phyloP scores from a whole-genome alignment of 75 land plant genomes.

The Cryptomeria japonica region DNA sequence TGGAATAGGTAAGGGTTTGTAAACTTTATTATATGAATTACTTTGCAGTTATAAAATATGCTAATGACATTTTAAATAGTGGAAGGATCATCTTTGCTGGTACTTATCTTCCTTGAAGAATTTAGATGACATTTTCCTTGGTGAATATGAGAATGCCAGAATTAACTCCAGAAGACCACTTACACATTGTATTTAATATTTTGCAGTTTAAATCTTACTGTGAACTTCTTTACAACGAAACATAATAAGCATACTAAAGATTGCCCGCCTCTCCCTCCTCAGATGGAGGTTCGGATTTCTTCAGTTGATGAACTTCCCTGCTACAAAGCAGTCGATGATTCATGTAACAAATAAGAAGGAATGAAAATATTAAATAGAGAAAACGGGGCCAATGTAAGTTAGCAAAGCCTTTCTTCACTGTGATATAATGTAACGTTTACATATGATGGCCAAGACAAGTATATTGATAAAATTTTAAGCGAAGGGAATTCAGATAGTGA shows the following conservation, averaged over 20 bases:
- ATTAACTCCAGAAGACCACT: neutral
- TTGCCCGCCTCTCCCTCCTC: conserved; percentile 74
- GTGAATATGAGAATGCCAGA: neutral
- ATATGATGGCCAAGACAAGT: neutral
- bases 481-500: neutral
- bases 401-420: neutral
- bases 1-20: conserved; percentile 60
- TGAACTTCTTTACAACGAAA: conserved; percentile 89
- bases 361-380: neutral
- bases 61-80: neutral
- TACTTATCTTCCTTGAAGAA: neutral
- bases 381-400: neutral
- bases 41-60: neutral
- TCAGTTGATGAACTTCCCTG: conserved; percentile 81
- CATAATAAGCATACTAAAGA: conserved; percentile 41
- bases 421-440: neutral
- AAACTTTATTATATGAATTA: neutral
- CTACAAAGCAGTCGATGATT: conserved; percentile 24
- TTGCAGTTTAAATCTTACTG: conserved; percentile 69
- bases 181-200: neutral
- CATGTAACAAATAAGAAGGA: neutral
- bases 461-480: neutral
- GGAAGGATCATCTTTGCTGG: neutral
- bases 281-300: conserved; percentile 58
- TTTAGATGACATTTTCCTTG: neutral